Evolutionary conservation across 2,329 filamentous ascomycete genomes (phyloP).

Genomic region (Cercospora sesami): DNA sequence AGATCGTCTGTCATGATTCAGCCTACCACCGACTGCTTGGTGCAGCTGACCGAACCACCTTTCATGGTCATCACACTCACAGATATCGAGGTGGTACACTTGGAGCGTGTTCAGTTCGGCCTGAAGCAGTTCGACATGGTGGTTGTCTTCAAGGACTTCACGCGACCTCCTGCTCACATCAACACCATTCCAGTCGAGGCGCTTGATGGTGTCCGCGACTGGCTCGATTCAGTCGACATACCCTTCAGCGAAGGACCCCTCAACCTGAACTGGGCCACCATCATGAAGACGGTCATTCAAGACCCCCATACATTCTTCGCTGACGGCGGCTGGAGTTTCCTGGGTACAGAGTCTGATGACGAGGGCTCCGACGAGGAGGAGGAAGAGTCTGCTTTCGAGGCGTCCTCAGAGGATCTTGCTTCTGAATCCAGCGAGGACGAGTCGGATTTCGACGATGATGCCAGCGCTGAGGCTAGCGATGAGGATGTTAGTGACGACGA

Average conservation of each 20-base stretch:
- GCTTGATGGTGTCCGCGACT: slow-evolving; percentile 94
- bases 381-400: slow-evolving; percentile 89
- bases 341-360: slow-evolving; percentile 82
- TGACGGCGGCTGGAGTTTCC: slow-evolving; percentile 93
- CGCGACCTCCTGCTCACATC: slow-evolving; percentile 84
- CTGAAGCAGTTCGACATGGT: slow-evolving; percentile 99
- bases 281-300: slow-evolving; percentile 97
- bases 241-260: slow-evolving; percentile 91
- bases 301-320: slow-evolving; percentile 94
- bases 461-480: slow-evolving; percentile 76
- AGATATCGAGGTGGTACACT: slow-evolving; percentile 92
- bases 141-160: slow-evolving; percentile 97
- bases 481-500: slow-evolving; percentile 61
- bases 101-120: slow-evolving; percentile 93
- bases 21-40: slow-evolving; percentile 93
- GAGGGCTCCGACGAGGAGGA: slow-evolving; percentile 76
- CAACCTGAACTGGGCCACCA: slow-evolving; percentile 97
- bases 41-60: slow-evolving; percentile 93
- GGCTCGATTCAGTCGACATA: slow-evolving; percentile 93
- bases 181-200: slow-evolving; percentile 98
- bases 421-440: slow-evolving; percentile 80
- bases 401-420: slow-evolving; percentile 77
- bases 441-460: slow-evolving; percentile 90
- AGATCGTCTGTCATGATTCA: slow-evolving; percentile 94
- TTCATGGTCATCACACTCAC: slow-evolving; percentile 95